Percentiles rank a stretch among this genome's conserved stretches.
Evolutionary conservation across 495 filamentous ascomycete genomes (phyloP).

Genomic region (Penicillium ucsense): DNA sequence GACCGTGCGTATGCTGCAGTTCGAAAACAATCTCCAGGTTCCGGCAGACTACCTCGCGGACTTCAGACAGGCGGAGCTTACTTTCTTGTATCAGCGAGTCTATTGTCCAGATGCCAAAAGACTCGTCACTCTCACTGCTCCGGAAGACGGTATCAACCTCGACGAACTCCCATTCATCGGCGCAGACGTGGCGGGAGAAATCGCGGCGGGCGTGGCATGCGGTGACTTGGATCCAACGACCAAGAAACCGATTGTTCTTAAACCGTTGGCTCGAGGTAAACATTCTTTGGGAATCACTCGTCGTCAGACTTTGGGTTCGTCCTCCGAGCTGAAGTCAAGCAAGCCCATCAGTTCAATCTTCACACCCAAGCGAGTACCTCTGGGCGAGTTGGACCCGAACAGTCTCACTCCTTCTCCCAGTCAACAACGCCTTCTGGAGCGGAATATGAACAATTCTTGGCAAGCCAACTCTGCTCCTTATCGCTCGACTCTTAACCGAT

Average conservation of each 20-base stretch:
- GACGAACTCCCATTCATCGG: conserved; percentile 74
- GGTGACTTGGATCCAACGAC: conserved; percentile 88
- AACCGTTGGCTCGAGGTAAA: conserved; percentile 18
- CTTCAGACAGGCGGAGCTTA: conserved; percentile 79
- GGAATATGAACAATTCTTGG: conserved; percentile 47
- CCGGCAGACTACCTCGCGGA: conserved; percentile 66
- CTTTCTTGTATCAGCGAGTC: conserved; percentile 89
- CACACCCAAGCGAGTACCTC: conserved; percentile 61
- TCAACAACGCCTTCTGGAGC: conserved; percentile 50
- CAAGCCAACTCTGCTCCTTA: conserved; percentile 31
- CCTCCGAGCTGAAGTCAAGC: conserved; percentile 48
- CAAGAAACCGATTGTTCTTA: conserved; percentile 54
- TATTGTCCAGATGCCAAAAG: conserved; percentile 67
- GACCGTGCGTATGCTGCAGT: conserved; percentile 69
- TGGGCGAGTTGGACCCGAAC: conserved; percentile 83
- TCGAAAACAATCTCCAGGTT: conserved; percentile 75
- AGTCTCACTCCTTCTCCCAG: conserved; percentile 63
- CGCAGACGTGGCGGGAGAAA: conserved; percentile 50
- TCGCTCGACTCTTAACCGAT: conserved; percentile 22
- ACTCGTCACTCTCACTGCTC: conserved; percentile 63
- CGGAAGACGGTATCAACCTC: conserved; percentile 46
- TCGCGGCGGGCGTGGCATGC: conserved; percentile 66
- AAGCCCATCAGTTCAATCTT: conserved; percentile 72
- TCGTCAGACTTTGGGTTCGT: conserved; percentile 35
- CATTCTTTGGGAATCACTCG: conserved; percentile 22